phyloP scores from a whole-genome alignment of 306 rosid species.

The Gastrolobium villosum region DNA sequence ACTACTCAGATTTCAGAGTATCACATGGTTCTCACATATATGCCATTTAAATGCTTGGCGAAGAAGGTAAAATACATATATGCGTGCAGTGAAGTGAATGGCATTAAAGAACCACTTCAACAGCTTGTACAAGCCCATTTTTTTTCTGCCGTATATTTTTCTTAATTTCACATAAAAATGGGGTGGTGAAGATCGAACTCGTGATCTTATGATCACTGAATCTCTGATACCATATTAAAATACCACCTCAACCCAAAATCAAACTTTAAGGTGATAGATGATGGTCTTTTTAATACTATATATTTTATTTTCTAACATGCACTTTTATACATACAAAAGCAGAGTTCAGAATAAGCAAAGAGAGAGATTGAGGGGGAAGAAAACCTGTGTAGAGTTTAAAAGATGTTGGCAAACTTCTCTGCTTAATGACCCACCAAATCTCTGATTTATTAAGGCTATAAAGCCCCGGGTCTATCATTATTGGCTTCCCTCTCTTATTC shows the following conservation, averaged over 20 bases:
- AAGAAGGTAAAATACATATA: constrained; percentile 10
- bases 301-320: no score
- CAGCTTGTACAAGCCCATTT: no score
- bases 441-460: constrained; percentile 86
- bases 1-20: constrained; percentile 42
- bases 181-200: no score
- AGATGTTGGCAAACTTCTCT: constrained; percentile 81
- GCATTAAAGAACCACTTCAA: no score
- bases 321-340: constrained; percentile 2
- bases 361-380: constrained; percentile 6
- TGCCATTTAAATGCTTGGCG: not conserved
- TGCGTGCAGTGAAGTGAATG: constrained; percentile 5
- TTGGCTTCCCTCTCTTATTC: constrained; percentile 91
- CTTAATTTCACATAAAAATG: no score
- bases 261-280: no score
- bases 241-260: no score
- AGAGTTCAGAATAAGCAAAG: not conserved
- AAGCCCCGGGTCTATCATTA: constrained; percentile 86
- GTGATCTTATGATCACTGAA: no score
- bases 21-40: constrained; percentile 45
- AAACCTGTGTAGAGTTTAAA: constrained; percentile 96
- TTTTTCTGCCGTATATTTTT: no score
- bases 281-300: no score
- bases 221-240: no score
- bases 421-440: constrained; percentile 88